Conservation (phyloP, 257 asterid species). For the Avicennia marina region DNA sequence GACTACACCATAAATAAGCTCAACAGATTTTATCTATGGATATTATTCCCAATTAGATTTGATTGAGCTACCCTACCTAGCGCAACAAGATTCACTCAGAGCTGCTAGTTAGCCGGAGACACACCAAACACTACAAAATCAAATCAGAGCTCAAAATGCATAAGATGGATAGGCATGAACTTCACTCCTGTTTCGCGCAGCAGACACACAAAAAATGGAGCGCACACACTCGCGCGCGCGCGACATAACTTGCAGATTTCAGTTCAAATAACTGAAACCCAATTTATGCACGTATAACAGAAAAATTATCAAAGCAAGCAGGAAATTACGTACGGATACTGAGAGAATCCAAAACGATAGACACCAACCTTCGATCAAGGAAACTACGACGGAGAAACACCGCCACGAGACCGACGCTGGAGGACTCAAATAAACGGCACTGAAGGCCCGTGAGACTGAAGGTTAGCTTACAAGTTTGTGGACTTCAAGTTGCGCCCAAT, state of each 20-base stretch:
- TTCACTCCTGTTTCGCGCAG: too few relatives aligned
- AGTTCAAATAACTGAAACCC: constrained; percentile 14
- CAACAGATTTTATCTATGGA: too few relatives aligned
- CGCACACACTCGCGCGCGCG: background rate
- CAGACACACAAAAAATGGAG: background rate
- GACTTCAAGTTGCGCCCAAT: background rate
- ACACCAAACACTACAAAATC: too few relatives aligned
- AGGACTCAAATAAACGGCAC: background rate
- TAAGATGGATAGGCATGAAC: too few relatives aligned
- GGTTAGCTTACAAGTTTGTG: background rate
- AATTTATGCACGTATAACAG: background rate
- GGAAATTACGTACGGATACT: background rate
- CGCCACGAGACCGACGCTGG: background rate
- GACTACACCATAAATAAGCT: too few relatives aligned
- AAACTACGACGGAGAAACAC: constrained; percentile 1
- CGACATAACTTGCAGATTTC: background rate
- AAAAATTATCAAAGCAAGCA: background rate
- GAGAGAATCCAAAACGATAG: background rate
- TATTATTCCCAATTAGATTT: too few relatives aligned
- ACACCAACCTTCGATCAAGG: constrained; percentile 16
- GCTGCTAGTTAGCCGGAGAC: too few relatives aligned
- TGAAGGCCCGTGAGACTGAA: too few relatives aligned
- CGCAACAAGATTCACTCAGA: too few relatives aligned
- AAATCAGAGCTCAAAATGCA: too few relatives aligned
- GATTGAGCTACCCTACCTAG: too few relatives aligned